phyloP scores from a whole-genome alignment of 2,329 filamentous ascomycete genomes.

The Sarocladium kiliense region DNA sequence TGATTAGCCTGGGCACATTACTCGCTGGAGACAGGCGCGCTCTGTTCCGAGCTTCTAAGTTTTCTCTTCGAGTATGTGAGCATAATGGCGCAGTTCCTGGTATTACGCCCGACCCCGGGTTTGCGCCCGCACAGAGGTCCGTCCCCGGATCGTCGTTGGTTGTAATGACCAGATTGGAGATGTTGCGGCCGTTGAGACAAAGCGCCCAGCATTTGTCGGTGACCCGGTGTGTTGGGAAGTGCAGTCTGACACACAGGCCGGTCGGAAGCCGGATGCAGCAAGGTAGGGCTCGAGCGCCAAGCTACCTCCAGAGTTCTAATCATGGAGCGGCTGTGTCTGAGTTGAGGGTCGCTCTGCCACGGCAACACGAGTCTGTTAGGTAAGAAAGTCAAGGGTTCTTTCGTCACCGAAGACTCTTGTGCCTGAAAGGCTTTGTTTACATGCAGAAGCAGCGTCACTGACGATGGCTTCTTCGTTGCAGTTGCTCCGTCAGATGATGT shows the following conservation, averaged over 20 bases:
- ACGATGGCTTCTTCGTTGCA: background rate
- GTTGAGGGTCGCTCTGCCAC: background rate
- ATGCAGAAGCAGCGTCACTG: background rate
- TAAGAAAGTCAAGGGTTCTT: background rate
- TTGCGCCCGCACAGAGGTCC: background rate
- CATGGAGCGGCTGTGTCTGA: conserved; percentile 3
- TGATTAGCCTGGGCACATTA: background rate
- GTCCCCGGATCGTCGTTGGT: background rate
- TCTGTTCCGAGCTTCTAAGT: background rate
- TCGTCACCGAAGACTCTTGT: background rate
- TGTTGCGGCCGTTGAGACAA: background rate
- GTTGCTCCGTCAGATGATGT: background rate
- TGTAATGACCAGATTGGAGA: background rate
- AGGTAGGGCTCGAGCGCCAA: background rate
- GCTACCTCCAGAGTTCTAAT: conserved; percentile 4
- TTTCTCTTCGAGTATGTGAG: background rate
- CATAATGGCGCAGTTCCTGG: no score
- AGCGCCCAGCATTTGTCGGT: background rate
- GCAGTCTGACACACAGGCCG: background rate
- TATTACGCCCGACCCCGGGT: background rate
- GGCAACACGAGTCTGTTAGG: conserved; percentile 2
- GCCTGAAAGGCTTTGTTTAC: background rate
- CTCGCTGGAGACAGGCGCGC: background rate
- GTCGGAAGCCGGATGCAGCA: conserved; percentile 3
- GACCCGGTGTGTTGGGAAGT: background rate